Base-by-base conservation (phyloP, 1,139 yeast species). In the Nadsonia commutata region DNA sequence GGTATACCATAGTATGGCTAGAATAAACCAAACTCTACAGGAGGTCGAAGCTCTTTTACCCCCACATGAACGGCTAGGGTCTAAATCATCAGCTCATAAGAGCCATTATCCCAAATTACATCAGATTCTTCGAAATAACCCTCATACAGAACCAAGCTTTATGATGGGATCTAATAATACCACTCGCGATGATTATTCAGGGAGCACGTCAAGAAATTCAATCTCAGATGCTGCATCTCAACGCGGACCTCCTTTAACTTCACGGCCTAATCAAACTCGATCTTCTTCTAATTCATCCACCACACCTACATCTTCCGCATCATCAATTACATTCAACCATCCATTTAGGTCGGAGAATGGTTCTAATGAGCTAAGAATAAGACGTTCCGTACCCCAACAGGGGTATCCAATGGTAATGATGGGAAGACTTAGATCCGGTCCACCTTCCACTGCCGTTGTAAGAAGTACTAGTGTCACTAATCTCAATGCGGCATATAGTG, bases 61-160 rank as follows among this genome's bases (percentile, higher is more conserved):
- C 2, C 45, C 43, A 11, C 44, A 46, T 11, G 53, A 50, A 17
- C 45, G 55, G 3, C 39, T 53, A 11, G 40, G 44, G 19, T 44
- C 51, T 1, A 23, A 33, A 2, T 46, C 43, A 3, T 48, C 52
- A 1, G 49, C 52, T 2, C 53, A 53, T 40, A 48, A 46, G 22
- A 41, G 40, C 2, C 56, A 52, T 45, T 58, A 54, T 41, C 59
- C 60, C 1, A 43, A 42, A 9, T 39, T 58, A 20, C 51, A 51
- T 38, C 43, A 36, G 19, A 18, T 51, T 11, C 39, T 53, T 46
- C 45, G 44, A 20, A 40, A 16, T 18, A 18, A 37, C 5, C 13
- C 20, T 33, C 16, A 36, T 18, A 36, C 21, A 3, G 36, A 45
- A 3, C 44, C 41, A 27, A 23, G 18, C n/a, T 16, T 7, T 13